Conservation (phyloP, 1,139 yeast genomes). For the Sugiyamaella sp. region DNA sequence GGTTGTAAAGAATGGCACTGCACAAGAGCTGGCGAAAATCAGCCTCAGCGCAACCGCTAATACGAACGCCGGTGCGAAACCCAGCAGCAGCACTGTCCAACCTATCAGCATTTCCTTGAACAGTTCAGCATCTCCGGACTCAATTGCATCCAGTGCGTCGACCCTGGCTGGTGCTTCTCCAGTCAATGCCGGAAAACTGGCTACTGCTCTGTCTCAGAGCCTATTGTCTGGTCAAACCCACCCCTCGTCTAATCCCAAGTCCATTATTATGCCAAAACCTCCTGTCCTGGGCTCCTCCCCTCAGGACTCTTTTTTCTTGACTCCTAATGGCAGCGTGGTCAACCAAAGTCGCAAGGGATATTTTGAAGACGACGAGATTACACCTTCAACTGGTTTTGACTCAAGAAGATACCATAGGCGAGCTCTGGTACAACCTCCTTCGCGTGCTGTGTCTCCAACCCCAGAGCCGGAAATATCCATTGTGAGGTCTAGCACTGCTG, state of each 20-base stretch:
- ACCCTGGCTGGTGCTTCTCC: background rate
- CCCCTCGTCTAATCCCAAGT: background rate
- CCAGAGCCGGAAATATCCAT: constrained; percentile 21
- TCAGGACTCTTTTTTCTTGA: background rate
- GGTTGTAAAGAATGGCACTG: constrained; percentile 5
- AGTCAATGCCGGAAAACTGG: background rate
- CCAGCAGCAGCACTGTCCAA: background rate
- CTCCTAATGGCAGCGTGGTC: constrained; percentile 5
- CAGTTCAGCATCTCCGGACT: background rate
- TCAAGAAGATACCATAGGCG: constrained; percentile 11
- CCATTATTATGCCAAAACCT: constrained; percentile 1
- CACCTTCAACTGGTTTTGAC: constrained; percentile 7
- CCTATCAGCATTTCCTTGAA: background rate
- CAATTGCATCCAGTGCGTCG: background rate
- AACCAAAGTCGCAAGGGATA: background rate
- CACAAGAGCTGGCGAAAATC: background rate
- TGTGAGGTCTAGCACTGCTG: background rate
- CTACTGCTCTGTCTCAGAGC: background rate
- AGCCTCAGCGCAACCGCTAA: background rate
- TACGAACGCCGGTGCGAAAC: no score
- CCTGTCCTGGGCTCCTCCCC: constrained; percentile 1
- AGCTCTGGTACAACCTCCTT: constrained; percentile 28
- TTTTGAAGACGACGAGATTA: constrained; percentile 18
- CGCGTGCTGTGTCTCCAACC: constrained; percentile 33
- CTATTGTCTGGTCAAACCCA: no score